Percentiles rank a stretch among this genome's conserved stretches.
These are phyloP conservation scores for Canna indica DNA, from an alignment of 176 grass and related monocot species.

Conservation along the genomic window DNA sequence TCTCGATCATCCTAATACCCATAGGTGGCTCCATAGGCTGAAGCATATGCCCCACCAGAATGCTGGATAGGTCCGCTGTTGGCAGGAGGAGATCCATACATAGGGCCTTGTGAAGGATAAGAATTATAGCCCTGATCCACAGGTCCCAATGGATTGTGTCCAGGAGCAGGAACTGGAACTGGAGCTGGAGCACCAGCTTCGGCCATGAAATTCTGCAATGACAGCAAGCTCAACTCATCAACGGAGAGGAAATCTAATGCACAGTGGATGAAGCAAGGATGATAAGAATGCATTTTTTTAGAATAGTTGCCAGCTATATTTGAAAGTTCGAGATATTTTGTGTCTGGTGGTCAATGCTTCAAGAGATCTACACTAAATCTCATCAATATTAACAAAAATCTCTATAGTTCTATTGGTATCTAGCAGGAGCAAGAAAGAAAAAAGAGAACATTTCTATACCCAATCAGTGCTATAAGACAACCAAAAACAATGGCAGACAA, in stretches of 20 bases:
- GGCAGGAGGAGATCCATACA: constrained; percentile 41
- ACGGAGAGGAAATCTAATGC: neutral
- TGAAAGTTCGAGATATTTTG: too few species aligned
- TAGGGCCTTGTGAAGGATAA: constrained; percentile 44
- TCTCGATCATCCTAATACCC: constrained; percentile 32
- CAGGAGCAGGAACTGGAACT: constrained; percentile 27
- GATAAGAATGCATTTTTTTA: too few species aligned
- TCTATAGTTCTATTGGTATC: too few species aligned
- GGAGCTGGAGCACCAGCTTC: constrained; percentile 41
- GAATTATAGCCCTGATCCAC: constrained; percentile 49
- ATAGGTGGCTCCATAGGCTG: constrained; percentile 47
- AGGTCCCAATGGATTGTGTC: constrained; percentile 20
- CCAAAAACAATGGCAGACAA: too few species aligned
- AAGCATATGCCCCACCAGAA: constrained; percentile 42
- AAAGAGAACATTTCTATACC: too few species aligned
- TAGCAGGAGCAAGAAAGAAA: too few species aligned
- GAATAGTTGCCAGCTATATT: too few species aligned
- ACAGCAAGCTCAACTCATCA: neutral
- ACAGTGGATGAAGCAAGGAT: neutral
- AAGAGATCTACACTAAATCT: too few species aligned
- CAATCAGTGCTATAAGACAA: too few species aligned
- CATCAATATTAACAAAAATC: too few species aligned
- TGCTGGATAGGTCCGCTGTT: constrained; percentile 22
- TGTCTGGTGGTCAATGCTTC: too few species aligned
- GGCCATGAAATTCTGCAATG: constrained; percentile 86